Conservation (phyloP, 1,284 basidiomycete genomes). For the Cryptococcus depauperatus region DNA sequence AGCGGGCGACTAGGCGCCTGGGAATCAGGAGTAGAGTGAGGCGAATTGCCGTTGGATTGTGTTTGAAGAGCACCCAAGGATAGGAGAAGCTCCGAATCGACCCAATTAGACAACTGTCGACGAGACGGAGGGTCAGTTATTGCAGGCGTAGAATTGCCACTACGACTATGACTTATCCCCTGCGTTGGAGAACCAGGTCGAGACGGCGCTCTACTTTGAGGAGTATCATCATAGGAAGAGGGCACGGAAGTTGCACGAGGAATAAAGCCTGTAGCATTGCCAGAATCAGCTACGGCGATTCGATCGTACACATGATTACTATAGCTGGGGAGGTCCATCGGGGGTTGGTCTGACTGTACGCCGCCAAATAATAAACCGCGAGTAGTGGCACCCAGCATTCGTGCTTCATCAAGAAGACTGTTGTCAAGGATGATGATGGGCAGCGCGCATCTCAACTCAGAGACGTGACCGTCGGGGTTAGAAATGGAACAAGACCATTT, state of each 20-base stretch:
- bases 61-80: slow-evolving; percentile 50
- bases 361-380: slow-evolving; percentile 59
- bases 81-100: slow-evolving; percentile 69
- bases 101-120: slow-evolving; percentile 58
- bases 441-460: slow-evolving; percentile 81
- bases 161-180: no score
- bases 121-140: slow-evolving; percentile 38
- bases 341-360: slow-evolving; percentile 51
- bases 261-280: slow-evolving; percentile 22
- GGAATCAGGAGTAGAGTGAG: slow-evolving; percentile 37
- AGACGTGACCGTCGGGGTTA: slow-evolving; percentile 80
- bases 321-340: slow-evolving; percentile 74
- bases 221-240: slow-evolving; percentile 25
- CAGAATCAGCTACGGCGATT: slow-evolving; percentile 67
- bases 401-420: slow-evolving; percentile 64
- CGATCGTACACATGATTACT: slow-evolving; percentile 79
- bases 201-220: slow-evolving; percentile 36
- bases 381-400: slow-evolving; percentile 60
- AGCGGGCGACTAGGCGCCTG: slow-evolving; percentile 32
- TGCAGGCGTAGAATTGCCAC: slow-evolving; percentile 11
- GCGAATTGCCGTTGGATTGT: slow-evolving; percentile 29
- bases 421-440: slow-evolving; percentile 73
- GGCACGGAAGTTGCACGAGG: slow-evolving; percentile 22
- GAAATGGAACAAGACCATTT: slow-evolving; percentile 57
- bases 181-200: slow-evolving; percentile 35